Evolutionary conservation across 805 yeast genomes (phyloP).

Genomic region (Saccharomycopsis oosterbeekiorum): DNA sequence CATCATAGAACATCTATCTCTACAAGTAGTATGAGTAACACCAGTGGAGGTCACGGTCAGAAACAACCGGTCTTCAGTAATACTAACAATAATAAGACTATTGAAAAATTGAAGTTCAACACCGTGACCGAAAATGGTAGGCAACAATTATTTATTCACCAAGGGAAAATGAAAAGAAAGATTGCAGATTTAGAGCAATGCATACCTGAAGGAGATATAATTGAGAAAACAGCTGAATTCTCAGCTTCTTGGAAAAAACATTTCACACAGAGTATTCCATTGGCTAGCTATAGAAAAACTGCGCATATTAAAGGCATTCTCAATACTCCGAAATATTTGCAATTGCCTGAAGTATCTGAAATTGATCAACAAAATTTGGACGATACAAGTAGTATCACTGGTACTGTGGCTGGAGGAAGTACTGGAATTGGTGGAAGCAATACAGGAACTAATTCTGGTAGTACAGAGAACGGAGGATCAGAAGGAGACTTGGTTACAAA

Average conservation of each 20-base stretch:
- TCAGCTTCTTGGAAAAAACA: background rate
- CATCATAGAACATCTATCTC: background rate
- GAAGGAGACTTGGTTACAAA: constrained; percentile 67
- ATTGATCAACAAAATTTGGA: constrained; percentile 26
- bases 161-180: background rate
- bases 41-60: background rate
- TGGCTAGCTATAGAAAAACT: constrained; percentile 4
- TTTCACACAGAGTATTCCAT: background rate
- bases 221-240: background rate
- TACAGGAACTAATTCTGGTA: background rate
- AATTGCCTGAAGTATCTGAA: constrained; percentile 22
- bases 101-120: background rate
- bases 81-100: background rate
- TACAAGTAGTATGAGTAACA: background rate
- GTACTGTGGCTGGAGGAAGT: background rate
- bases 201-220: background rate
- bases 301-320: constrained; percentile 24
- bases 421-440: background rate
- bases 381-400: constrained; percentile 9
- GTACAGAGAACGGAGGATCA: constrained; percentile 22
- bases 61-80: background rate
- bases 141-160: background rate
- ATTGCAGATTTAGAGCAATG: background rate
- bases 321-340: constrained; percentile 23
- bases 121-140: background rate